Base-by-base conservation (phyloP, 768 basidiomycete genomes). In the Asterophora parasitica region DNA sequence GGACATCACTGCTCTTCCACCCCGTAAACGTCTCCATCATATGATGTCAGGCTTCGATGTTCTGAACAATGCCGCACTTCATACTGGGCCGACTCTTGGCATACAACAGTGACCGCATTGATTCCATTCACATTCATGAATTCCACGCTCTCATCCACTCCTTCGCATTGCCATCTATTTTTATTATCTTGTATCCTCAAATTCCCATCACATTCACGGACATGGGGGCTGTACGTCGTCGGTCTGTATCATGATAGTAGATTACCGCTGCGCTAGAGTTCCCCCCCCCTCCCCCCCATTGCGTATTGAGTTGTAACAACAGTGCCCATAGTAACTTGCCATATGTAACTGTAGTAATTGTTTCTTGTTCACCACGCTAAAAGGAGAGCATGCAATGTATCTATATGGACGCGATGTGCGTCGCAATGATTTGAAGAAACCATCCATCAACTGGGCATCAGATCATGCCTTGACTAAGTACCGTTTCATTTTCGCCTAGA, bases 21-120 rank as follows among this genome's bases (percentile, higher is more conserved):
- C 82, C 13, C 73, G 83, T 59, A 84, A 85, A 65, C 78, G 83
- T 46, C 66, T 76, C 16, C 83, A 84, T 62, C 81, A 83, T 60
- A 77, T 83, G 72, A 78, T 82, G 65, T 70, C 74, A 40, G 71
- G 71, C 12, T 81, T 77, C 56, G 77, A 82, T 60, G 70, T 79
- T 56, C 63, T 77, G 69, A 75, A 70, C 58, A 73, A 68, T 51
- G 67, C 75, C 42, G 70, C 78, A 38, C 56, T 83, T 55, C 81
- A 81, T 56, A 62, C 78, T 41, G 75, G 23, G 23, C 23, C 77
- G 51, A 77, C 73, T 55, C 74, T 82, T 70, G 61, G 76, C 51
- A 65, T 82, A 58, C 74, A 76, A 59, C 71, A 76, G 70, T 81
- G 69, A 68, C 52, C 27, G 26, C 41, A 52, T 40, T 43, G 42